phyloP scores from a whole-genome alignment of 164 flowering plant genomes.

The grape (Vitis vinifera) region DNA sequence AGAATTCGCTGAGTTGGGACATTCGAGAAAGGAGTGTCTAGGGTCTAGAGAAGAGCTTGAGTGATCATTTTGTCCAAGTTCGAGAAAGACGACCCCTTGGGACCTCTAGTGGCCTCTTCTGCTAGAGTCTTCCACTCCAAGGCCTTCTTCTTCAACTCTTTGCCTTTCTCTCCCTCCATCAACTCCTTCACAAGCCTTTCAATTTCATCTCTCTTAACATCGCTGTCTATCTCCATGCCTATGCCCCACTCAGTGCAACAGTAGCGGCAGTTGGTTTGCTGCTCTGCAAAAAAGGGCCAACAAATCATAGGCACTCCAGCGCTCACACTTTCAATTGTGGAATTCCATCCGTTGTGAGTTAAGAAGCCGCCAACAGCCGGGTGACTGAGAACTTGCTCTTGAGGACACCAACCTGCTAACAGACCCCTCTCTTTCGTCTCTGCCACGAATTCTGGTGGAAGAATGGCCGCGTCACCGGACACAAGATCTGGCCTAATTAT shows the following conservation, averaged over 20 bases:
- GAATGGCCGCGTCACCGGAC: slow-evolving; percentile 31
- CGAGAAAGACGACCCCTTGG: too few species aligned
- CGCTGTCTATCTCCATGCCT: slow-evolving; percentile 9
- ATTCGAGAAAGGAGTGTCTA: too few species aligned
- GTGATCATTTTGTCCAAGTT: too few species aligned
- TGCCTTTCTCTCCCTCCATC: too few species aligned
- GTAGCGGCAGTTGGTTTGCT: slow-evolving; percentile 7
- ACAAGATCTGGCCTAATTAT: slow-evolving; percentile 52
- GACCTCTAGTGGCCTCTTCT: too few species aligned
- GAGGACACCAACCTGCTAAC: slow-evolving; percentile 12
- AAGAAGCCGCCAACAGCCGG: slow-evolving; percentile 13
- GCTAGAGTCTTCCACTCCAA: too few species aligned
- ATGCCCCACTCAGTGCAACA: slow-evolving; percentile 12
- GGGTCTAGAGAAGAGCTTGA: too few species aligned
- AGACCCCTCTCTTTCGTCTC: slow-evolving; percentile 5
- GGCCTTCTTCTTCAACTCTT: too few species aligned
- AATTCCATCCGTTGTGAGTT: slow-evolving; percentile 17
- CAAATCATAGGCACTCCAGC: slow-evolving; percentile 16
- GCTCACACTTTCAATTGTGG: slow-evolving; percentile 6
- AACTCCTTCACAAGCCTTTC: too few species aligned
- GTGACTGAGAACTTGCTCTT: slow-evolving; percentile 14
- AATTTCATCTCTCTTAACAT: slow-evolving; percentile 7
- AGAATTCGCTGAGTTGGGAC: too few species aligned
- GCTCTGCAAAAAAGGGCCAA: slow-evolving; percentile 21
- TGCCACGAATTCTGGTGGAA: slow-evolving; percentile 27